These are phyloP conservation scores for Diaporthe eres DNA, from an alignment of 2,329 filamentous ascomycete species.

Conservation along the genomic window DNA sequence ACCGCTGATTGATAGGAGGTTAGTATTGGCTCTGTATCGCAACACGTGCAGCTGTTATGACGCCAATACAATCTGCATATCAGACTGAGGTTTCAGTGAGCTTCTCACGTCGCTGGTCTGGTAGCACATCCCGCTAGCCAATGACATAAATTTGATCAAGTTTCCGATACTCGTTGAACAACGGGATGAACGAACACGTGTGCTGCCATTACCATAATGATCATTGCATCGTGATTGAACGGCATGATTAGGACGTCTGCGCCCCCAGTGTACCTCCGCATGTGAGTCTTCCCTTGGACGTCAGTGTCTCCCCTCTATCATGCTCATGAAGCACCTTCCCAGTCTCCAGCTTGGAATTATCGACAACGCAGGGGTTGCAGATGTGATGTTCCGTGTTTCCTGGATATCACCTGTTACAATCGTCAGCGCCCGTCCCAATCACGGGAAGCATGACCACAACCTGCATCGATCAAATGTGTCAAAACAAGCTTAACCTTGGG, in stretches of 20 bases:
- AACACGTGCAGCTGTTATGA: not conserved
- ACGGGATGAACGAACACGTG: not conserved
- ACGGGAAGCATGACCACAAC: not conserved
- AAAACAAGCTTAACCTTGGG: not conserved
- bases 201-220: too few relatives aligned
- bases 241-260: too few relatives aligned
- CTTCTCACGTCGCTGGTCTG: not conserved
- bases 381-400: not conserved
- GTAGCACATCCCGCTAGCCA: not conserved
- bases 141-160: not conserved
- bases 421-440: not conserved
- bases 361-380: too few relatives aligned
- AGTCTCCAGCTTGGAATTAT: not conserved
- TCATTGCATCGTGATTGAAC: not conserved
- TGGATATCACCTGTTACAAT: not conserved
- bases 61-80: not conserved
- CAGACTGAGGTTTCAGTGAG: conserved; percentile 15
- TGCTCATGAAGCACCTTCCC: not conserved
- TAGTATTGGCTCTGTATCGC: not conserved
- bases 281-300: not conserved
- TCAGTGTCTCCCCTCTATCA: too few relatives aligned
- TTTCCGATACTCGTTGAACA: not conserved
- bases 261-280: not conserved
- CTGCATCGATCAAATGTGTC: not conserved
- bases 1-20: too few relatives aligned